Conservation (phyloP, 345 rosid genomes). For the Kandelia obovata region DNA sequence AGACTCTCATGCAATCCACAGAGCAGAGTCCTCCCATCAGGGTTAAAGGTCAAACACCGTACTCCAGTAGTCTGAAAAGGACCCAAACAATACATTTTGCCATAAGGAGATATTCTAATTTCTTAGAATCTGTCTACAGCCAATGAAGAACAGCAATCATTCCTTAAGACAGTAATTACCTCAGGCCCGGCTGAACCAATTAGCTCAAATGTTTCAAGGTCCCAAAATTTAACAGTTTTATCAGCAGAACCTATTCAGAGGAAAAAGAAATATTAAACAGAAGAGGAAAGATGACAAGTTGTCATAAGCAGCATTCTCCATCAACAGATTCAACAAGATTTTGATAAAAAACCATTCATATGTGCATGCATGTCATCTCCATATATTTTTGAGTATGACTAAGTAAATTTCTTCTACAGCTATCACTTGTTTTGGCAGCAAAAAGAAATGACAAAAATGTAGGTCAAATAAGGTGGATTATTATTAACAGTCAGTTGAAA, state of each 20-base stretch:
- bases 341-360: too few species aligned
- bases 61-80: slow-evolving; percentile 68
- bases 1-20: slow-evolving; percentile 95
- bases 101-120: slow-evolving; percentile 1
- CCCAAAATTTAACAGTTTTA: slow-evolving; percentile 96
- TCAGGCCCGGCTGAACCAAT: slow-evolving; percentile 94
- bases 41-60: slow-evolving; percentile 88
- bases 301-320: not conserved
- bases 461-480: too few species aligned
- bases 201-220: slow-evolving; percentile 95
- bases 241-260: slow-evolving; percentile 81
- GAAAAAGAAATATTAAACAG: slow-evolving; percentile 12
- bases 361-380: too few species aligned
- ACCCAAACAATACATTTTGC: slow-evolving; percentile 5
- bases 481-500: too few species aligned
- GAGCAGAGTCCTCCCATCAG: slow-evolving; percentile 89
- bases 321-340: not conserved
- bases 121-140: slow-evolving; percentile 9
- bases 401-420: too few species aligned
- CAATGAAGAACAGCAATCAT: slow-evolving; percentile 5
- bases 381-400: too few species aligned
- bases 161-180: slow-evolving; percentile 45
- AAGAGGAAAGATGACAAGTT: not conserved
- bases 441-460: too few species aligned
- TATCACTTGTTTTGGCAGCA: too few species aligned